Conservation (phyloP, 2,329 filamentous ascomycete species). For the Cryoendolithus antarcticus region DNA sequence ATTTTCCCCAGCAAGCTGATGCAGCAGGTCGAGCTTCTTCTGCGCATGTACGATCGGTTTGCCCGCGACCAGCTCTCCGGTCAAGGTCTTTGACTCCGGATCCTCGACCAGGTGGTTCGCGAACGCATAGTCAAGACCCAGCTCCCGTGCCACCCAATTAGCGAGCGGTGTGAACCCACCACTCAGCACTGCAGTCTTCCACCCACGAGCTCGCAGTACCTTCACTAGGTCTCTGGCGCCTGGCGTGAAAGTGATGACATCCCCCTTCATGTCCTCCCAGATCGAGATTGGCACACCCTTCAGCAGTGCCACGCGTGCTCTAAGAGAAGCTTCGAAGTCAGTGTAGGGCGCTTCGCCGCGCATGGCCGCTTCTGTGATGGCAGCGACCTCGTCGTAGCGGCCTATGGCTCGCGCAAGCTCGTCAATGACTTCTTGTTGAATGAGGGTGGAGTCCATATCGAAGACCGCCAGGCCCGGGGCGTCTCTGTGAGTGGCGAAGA, state of each 20-base stretch:
- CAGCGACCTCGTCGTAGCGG: constrained; percentile 54
- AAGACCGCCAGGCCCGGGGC: constrained; percentile 67
- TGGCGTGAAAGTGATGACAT: constrained; percentile 65
- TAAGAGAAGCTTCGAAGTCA: constrained; percentile 76
- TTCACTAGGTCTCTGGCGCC: constrained; percentile 67
- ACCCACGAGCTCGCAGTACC: constrained; percentile 64
- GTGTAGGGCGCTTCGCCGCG: constrained; percentile 60
- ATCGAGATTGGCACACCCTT: constrained; percentile 68
- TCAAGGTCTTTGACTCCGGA: constrained; percentile 42
- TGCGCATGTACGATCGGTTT: constrained; percentile 65
- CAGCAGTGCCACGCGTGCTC: constrained; percentile 66
- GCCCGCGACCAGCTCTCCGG: constrained; percentile 57
- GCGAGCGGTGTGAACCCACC: constrained; percentile 88
- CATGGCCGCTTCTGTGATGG: constrained; percentile 90
- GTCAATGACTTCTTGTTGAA: constrained; percentile 95
- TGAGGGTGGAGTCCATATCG: constrained; percentile 97
- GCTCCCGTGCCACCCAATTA: constrained; percentile 64
- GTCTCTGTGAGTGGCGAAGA: constrained; percentile 10
- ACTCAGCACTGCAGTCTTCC: constrained; percentile 80
- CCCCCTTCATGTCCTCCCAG: constrained; percentile 51
- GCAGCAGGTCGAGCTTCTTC: constrained; percentile 60
- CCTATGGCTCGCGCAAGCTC: constrained; percentile 78
- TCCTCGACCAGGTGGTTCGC: constrained; percentile 72
- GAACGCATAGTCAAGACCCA: constrained; percentile 77
- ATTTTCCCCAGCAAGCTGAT: constrained; percentile 58